phyloP scores from a whole-genome alignment of 495 filamentous ascomycete genomes.

The Penicillium salamii region DNA sequence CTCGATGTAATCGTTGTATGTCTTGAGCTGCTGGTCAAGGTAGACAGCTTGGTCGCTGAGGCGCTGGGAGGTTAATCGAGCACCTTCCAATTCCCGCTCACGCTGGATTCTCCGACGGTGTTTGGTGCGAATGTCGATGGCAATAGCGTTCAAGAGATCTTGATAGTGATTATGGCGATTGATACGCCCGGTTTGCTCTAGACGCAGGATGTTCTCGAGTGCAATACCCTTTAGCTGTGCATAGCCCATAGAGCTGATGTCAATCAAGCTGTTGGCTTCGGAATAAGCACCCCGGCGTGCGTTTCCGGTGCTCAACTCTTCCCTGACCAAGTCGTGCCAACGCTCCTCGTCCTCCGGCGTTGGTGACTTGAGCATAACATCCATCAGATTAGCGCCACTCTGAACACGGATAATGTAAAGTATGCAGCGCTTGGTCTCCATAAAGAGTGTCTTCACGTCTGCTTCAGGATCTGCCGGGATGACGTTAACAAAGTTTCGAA shows the following conservation, averaged over 20 bases:
- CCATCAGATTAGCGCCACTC: constrained; percentile 84
- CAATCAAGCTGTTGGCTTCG: constrained; percentile 80
- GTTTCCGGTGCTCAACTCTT: constrained; percentile 70
- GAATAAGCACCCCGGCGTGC: constrained; percentile 80
- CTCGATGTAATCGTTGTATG: constrained; percentile 98
- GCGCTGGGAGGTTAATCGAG: constrained; percentile 76
- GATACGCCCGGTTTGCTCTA: constrained; percentile 83
- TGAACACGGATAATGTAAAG: constrained; percentile 98
- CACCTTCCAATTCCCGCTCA: constrained; percentile 84
- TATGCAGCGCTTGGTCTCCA: constrained; percentile 96
- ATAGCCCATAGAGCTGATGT: constrained; percentile 88
- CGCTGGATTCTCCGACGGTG: constrained; percentile 88
- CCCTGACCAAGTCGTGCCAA: constrained; percentile 79
- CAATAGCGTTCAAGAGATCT: constrained; percentile 94
- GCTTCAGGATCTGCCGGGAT: constrained; percentile 73
- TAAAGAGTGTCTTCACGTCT: constrained; percentile 86
- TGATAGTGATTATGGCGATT: constrained; percentile 93
- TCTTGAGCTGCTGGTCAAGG: constrained; percentile 91
- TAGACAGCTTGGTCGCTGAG: constrained; percentile 89
- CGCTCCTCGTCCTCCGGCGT: constrained; percentile 81
- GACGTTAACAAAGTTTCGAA: constrained; percentile 4
- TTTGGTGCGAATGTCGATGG: constrained; percentile 94
- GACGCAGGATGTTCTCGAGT: constrained; percentile 86
- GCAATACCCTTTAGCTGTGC: constrained; percentile 87
- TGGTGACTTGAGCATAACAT: constrained; percentile 91